Evolutionary conservation across 2,329 filamentous ascomycete species (phyloP), one percentile per base, ranked within the genome.

Genomic region (Penicillium sp.): DNA sequence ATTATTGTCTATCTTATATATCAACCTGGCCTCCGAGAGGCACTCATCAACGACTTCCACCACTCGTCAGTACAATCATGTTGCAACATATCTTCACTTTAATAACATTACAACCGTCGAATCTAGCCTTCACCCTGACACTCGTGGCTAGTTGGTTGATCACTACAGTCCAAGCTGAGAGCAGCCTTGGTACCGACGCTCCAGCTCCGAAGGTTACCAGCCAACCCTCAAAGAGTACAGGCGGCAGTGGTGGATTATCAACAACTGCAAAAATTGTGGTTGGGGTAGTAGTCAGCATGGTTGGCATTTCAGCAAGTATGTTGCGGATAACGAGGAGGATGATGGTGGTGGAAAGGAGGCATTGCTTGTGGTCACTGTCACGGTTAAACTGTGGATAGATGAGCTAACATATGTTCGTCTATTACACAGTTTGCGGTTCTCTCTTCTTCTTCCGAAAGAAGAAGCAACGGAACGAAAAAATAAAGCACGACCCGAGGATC

Each of bases 231-330:
- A 21, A 2, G 23, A 23, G 20, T 23, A 56, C 59, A 24, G 56
- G 56, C 24, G 43, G 43, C 16, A 48, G 47, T 42, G 49, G 55
- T n/a, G 57, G 55, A 38, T 9, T 62, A 47, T 58, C 60, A 38
- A 55, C 48, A 20, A 42, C 46, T n/a, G 52, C 57, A 8, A 58
- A 60, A 52, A 65, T 67, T 8, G 66, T 66, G 35, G 65, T 70
- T 45, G 68, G 67, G 4, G 65, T 66, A 2, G 67, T 70, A 1
- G 59, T 69, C 1, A 66, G 67, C n/a, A 62, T 63, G 9, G 58
- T 68, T 48, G 63, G 55, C 16, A 55, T 61, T 43, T 60, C 66
- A 56, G 61, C 63, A 3, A 65, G 67, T 70, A 61, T 54, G 67
- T 56, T 46, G 21, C 18, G 20, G 12, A 28, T 23, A 20, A n/a